Conservation (phyloP, 2,329 filamentous ascomycete species). For the Cytospora paraplurivora region DNA sequence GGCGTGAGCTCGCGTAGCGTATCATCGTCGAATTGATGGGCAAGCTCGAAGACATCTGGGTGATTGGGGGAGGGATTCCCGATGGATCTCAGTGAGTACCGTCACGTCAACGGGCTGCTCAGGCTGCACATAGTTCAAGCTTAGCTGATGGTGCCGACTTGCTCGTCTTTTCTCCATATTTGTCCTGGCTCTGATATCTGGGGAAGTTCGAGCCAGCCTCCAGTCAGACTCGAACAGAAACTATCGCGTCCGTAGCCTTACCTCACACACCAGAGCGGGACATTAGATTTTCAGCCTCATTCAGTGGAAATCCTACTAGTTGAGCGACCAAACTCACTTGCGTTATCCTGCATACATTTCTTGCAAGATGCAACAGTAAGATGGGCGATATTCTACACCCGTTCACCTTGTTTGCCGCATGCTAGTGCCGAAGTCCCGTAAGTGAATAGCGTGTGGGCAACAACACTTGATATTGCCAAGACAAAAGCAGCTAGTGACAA, state of each 20-base stretch:
- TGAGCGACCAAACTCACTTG: neutral
- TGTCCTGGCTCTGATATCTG: neutral
- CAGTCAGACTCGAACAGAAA: neutral
- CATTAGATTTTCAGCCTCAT: constrained; percentile 3
- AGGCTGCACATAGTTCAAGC: neutral
- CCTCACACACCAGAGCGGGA: neutral
- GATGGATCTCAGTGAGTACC: neutral
- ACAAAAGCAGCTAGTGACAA: no score
- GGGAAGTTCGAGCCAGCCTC: no score
- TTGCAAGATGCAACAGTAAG: neutral
- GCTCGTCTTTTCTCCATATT: neutral
- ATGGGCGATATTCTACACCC: neutral
- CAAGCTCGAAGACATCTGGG: neutral
- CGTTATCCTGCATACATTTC: neutral
- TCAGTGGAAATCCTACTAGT: neutral
- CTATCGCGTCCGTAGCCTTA: neutral
- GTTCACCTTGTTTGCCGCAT: neutral
- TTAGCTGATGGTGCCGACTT: neutral
- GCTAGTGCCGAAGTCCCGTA: no score
- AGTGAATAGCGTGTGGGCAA: no score
- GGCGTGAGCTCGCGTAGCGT: neutral
- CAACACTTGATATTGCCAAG: no score
- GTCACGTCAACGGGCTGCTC: neutral
- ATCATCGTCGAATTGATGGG: neutral
- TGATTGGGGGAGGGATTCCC: no score